Percentiles rank a stretch among this genome's conserved stretches.
These are phyloP conservation scores for Psilocybe sp. DNA, from an alignment of 768 basidiomycete genomes.

Conservation along the genomic window DNA sequence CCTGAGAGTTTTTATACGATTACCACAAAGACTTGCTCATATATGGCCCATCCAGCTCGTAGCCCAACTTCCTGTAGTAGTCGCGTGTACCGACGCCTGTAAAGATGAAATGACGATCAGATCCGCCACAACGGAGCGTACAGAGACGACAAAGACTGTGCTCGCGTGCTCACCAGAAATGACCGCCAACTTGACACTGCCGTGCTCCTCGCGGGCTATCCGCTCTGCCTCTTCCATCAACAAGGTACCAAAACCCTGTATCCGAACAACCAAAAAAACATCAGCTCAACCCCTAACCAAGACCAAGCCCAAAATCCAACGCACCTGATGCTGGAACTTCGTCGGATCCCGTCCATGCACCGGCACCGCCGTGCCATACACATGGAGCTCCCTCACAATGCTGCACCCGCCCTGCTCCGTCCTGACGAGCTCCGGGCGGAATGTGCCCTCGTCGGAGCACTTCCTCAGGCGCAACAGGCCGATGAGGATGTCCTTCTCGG, in stretches of 20 bases:
- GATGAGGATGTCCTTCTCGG: conserved; percentile 93
- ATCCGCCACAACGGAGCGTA: background rate
- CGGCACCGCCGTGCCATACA: conserved; percentile 97
- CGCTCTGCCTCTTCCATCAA: conserved; percentile 99
- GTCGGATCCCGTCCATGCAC: conserved; percentile 97
- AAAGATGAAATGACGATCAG: background rate
- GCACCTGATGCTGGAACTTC: conserved; percentile 93
- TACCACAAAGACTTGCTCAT: conserved; percentile 92
- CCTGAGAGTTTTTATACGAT: too few relatives aligned
- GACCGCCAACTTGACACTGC: conserved; percentile 93
- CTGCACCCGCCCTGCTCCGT: conserved; percentile 78
- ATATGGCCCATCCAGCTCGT: conserved; percentile 94
- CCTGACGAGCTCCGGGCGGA: conserved; percentile 85
- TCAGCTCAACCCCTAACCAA: too few relatives aligned
- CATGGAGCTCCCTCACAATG: conserved; percentile 94
- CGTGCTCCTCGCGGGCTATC: conserved; percentile 96
- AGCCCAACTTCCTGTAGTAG: conserved; percentile 93
- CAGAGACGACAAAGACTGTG: background rate
- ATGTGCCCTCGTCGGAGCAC: conserved; percentile 96
- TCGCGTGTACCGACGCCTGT: conserved; percentile 93
- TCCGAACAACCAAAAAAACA: too few relatives aligned
- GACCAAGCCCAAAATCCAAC: conserved; percentile 1
- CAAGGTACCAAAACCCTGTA: conserved; percentile 89
- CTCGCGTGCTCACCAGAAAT: conserved; percentile 70
- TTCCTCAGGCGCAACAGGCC: conserved; percentile 90